These are phyloP conservation scores for Tylopilus sp. DNA, from an alignment of 768 basidiomycete species.

Conservation along the genomic window DNA sequence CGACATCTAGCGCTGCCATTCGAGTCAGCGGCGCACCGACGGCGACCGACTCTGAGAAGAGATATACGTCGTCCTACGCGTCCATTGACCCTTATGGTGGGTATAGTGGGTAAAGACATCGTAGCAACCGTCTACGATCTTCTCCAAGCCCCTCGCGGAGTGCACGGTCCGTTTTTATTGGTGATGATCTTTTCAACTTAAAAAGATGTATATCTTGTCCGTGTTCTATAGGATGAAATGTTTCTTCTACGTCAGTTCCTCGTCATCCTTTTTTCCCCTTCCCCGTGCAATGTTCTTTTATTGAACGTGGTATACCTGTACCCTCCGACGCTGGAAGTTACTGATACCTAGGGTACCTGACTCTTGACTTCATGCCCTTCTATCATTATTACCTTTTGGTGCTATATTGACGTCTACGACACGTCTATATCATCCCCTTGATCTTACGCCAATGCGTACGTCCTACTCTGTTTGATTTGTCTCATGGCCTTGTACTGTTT, in stretches of 20 bases:
- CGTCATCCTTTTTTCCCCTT: background rate
- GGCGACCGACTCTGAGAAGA: constrained; percentile 17
- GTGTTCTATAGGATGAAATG: constrained; percentile 8
- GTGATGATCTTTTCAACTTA: background rate
- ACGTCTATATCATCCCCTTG: background rate
- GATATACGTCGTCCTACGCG: constrained; percentile 25
- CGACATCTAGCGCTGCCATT: background rate
- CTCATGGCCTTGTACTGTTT: background rate
- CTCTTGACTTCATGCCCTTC: constrained; percentile 18
- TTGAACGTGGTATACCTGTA: background rate
- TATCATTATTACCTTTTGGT: background rate
- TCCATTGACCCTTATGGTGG: constrained; percentile 25
- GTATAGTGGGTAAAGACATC: constrained; percentile 5
- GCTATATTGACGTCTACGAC: background rate
- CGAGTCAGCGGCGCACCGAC: constrained; percentile 10
- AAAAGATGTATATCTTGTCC: constrained; percentile 16
- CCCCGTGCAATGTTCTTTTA: constrained; percentile 5
- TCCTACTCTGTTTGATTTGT: background rate
- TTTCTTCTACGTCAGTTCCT: constrained; percentile 1
- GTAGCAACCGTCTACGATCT: background rate
- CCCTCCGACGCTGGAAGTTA: constrained; percentile 8
- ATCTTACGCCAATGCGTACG: background rate
- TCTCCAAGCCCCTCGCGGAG: background rate
- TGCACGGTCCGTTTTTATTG: background rate
- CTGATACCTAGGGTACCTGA: constrained; percentile 20